Percentiles rank a stretch among this genome's conserved stretches.
Evolutionary conservation across 306 rosid species (phyloP).

Genomic region (Neltuma alba): DNA sequence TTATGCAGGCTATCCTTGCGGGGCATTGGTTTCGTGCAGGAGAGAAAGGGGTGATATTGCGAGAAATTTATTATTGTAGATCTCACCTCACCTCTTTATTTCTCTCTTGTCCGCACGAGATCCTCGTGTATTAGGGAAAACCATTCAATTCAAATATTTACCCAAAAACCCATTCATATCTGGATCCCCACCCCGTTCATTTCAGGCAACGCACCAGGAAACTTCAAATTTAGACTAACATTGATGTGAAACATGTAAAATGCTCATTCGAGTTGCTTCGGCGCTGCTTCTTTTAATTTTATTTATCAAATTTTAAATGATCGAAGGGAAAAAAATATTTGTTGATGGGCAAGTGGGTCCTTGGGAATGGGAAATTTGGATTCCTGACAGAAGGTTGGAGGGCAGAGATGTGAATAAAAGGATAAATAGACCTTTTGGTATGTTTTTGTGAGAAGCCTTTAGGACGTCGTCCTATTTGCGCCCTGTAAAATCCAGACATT

Average conservation of each 20-base stretch:
- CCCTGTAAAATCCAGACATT: not conserved
- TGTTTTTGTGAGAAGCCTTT: not conserved
- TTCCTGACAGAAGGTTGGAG: not conserved
- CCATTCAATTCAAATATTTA: not conserved
- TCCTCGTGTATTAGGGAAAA: not conserved
- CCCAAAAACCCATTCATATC: not conserved
- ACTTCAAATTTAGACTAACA: not conserved
- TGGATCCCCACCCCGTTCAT: not conserved
- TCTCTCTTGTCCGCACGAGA: not conserved
- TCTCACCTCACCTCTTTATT: not conserved
- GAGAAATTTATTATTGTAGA: not conserved
- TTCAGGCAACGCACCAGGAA: not conserved
- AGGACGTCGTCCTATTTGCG: not conserved
- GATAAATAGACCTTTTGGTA: no score
- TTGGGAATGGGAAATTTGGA: not conserved
- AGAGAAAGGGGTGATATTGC: not conserved
- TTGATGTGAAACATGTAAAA: not conserved
- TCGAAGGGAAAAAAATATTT: not conserved
- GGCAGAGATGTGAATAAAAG: no score
- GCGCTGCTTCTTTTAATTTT: not conserved
- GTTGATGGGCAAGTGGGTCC: not conserved
- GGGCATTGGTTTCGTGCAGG: not conserved
- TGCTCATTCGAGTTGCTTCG: not conserved
- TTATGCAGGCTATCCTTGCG: not conserved
- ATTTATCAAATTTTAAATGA: not conserved